Evolutionary conservation across 208 protist genomes (phyloP), one percentile per base, ranked within the genome.

Genomic region (Leishmania braziliensis): DNA sequence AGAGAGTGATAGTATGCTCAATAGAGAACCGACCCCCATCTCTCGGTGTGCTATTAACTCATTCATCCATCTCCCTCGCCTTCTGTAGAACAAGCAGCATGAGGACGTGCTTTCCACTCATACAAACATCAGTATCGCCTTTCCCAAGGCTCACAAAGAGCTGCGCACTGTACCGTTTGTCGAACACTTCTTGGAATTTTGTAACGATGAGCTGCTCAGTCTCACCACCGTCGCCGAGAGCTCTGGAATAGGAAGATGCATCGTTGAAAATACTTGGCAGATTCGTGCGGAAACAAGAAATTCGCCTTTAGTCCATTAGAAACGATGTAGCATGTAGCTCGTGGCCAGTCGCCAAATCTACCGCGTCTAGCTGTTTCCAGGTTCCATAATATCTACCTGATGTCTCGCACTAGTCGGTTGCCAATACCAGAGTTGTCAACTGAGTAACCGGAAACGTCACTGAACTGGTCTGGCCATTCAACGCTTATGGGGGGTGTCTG

Each of bases 141-240:
- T 86, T 88, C 18, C 83, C 77, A 26, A 90, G 82, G 75, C 86
- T 90, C n/a, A 88, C 70, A 62, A 86, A 80, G 36, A 88, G 33
- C 14, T 78, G 74, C 20, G 85, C 68, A 23, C 65, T 43, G 16
- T 75, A 87, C 29, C 72, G 16, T 2, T 81, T 62, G 9, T 53
- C 75, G 69, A 83, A 84, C 20, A 74, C 65, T 14, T 75, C 75
- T 3, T 50, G 33, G 33, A 88, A 88, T 4, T 51, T 2, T 1
- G 54, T 48, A 48, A 80, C 65, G 5, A 90, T 73, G 69, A 85
- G 84, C 14, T 53, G 3, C 77, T 89, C 89, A 12, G 82, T 84
- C 18, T 66, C 87, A 6, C 39, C 48, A 58, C 75, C 43, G 14
- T 69, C 62, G 9, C 69, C 70, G 70, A 89, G 83, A 20, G 43